A percentile compares a stretch with the other conserved stretches of the same genome.
These are phyloP conservation scores for Gonapodya prolifera DNA, from an alignment of 192 early-diverging fungal species.

Conservation along the genomic window DNA sequence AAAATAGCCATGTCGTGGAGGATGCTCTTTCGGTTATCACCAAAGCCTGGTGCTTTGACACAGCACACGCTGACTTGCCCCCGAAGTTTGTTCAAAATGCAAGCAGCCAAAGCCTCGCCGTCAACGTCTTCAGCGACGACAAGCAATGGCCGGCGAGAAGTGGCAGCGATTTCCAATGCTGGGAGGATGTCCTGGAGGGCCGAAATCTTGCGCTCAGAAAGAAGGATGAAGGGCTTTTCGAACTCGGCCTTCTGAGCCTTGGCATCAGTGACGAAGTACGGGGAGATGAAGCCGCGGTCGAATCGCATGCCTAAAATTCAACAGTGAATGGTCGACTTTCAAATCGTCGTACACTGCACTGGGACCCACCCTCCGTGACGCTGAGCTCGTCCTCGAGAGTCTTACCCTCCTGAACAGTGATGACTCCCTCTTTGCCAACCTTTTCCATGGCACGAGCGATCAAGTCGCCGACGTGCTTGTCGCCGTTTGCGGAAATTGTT, in stretches of 20 bases:
- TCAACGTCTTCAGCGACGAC: slow-evolving; percentile 98
- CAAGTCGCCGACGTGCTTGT: slow-evolving; percentile 86
- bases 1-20: slow-evolving; percentile 94
- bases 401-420: slow-evolving; percentile 99
- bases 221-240: slow-evolving; percentile 95
- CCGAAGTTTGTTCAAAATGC: slow-evolving; percentile 99
- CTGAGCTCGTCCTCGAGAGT: slow-evolving; percentile 98
- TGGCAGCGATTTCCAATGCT: slow-evolving; percentile 85
- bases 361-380: slow-evolving; percentile 81
- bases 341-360: background rate
- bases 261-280: slow-evolving; percentile 99
- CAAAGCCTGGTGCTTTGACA: slow-evolving; percentile 99
- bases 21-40: slow-evolving; percentile 99
- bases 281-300: slow-evolving; percentile 98
- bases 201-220: slow-evolving; percentile 99
- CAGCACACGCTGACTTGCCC: slow-evolving; percentile 93
- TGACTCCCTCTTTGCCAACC: slow-evolving; percentile 99
- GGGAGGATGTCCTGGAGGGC: slow-evolving; percentile 91
- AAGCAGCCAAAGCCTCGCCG: slow-evolving; percentile 98
- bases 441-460: slow-evolving; percentile 99
- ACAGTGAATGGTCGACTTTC: background rate
- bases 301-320: slow-evolving; percentile 72
- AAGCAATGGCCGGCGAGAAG: slow-evolving; percentile 88
- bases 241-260: slow-evolving; percentile 99
- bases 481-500: slow-evolving; percentile 99